Evolutionary conservation across 2,329 filamentous ascomycete genomes (phyloP).

Genomic region (Monosporascus sp.): DNA sequence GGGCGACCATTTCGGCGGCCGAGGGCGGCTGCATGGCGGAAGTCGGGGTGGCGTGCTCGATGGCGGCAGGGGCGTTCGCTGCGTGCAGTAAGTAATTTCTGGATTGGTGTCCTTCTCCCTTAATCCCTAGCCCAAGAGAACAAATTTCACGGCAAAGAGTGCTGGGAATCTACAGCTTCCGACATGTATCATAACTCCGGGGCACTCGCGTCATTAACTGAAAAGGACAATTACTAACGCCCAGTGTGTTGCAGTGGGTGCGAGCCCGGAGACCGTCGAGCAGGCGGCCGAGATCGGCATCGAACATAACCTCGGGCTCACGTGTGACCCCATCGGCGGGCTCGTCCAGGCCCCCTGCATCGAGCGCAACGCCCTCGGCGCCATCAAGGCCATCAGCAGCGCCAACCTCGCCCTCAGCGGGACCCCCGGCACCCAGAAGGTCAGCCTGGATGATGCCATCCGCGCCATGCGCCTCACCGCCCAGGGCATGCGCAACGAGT

Average conservation of each 20-base stretch:
- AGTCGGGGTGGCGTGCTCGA: conserved; percentile 46
- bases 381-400: conserved; percentile 45
- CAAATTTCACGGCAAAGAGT: too few species aligned
- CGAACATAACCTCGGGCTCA: conserved; percentile 45
- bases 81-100: conserved; percentile 29
- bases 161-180: too few species aligned
- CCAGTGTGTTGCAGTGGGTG: conserved; percentile 29
- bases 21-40: conserved; percentile 51
- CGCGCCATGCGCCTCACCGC: conserved; percentile 45
- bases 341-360: conserved; percentile 47
- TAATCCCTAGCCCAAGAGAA: too few species aligned
- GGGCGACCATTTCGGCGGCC: conserved; percentile 45
- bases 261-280: conserved; percentile 43
- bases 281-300: conserved; percentile 48
- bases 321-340: conserved; percentile 45
- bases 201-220: too few species aligned
- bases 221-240: too few species aligned
- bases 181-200: too few species aligned
- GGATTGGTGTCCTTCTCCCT: too few species aligned
- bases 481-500: conserved; percentile 47
- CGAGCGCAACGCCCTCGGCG: conserved; percentile 44
- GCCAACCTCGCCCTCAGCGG: conserved; percentile 44
- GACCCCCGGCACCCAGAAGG: conserved; percentile 38
- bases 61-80: conserved; percentile 45
- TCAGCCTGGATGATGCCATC: conserved; percentile 45